phyloP scores from a whole-genome alignment of 352 stramenopile species.

The Phytophthora podocarpi region DNA sequence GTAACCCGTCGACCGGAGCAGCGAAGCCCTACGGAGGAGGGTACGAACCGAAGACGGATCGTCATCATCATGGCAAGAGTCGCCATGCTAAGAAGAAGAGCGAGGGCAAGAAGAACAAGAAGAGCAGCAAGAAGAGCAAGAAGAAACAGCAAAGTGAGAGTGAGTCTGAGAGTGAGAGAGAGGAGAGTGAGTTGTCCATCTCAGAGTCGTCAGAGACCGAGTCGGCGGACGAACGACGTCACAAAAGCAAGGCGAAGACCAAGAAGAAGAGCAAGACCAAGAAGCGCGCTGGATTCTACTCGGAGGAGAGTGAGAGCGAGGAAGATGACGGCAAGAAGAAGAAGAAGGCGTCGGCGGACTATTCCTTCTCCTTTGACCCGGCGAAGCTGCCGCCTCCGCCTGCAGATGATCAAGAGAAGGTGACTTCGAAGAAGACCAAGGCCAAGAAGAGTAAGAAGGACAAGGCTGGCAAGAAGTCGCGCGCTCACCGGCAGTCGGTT shows the following conservation, averaged over 20 bases:
- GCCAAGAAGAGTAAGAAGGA: slow-evolving; percentile 38
- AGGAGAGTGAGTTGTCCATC: slow-evolving; percentile 17
- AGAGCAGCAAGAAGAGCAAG: slow-evolving; percentile 40
- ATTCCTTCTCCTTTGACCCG: slow-evolving; percentile 57
- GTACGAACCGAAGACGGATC: slow-evolving; percentile 19
- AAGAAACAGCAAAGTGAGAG: slow-evolving; percentile 31
- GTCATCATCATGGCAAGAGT: slow-evolving; percentile 24
- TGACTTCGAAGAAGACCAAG: slow-evolving; percentile 24
- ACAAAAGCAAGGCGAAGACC: slow-evolving; percentile 33
- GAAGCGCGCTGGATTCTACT: slow-evolving; percentile 40
- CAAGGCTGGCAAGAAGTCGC: slow-evolving; percentile 36
- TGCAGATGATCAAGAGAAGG: slow-evolving; percentile 24
- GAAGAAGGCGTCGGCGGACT: slow-evolving; percentile 33
- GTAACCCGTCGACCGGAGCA: neutral
- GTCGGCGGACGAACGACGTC: slow-evolving; percentile 29
- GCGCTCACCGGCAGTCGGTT: slow-evolving; percentile 39
- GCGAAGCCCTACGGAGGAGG: too few relatives aligned
- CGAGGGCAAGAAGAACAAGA: slow-evolving; percentile 44
- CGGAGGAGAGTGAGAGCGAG: slow-evolving; percentile 43
- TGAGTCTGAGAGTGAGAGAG: slow-evolving; percentile 27
- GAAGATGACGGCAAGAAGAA: slow-evolving; percentile 39
- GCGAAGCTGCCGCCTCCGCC: slow-evolving; percentile 49
- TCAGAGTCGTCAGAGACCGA: slow-evolving; percentile 39
- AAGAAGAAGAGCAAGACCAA: slow-evolving; percentile 43
- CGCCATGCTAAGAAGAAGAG: slow-evolving; percentile 52